Evolutionary conservation across 129 eudicot genomes (phyloP), one percentile per base, ranked within the genome.

Genomic region (Lonicera japonica): DNA sequence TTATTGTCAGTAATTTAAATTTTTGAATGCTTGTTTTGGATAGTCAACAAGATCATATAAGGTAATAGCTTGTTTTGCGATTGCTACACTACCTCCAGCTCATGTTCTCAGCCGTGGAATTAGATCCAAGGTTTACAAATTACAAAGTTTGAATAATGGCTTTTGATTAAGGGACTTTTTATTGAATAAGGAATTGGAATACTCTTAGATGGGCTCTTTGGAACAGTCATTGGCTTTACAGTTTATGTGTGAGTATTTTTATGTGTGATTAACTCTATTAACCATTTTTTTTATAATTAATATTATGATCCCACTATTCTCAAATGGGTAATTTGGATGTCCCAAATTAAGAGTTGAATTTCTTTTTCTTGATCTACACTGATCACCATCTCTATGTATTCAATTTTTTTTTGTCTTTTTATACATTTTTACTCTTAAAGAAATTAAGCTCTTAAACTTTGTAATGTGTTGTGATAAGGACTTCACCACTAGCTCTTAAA

Each of bases 71-170:
- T 96, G 99, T 57, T 58, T 94, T 53, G 99, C 99, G 46, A 94
- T 96, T 60, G 99, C 99, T 17, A 94, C 99, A 17, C 99, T 96
- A 0, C 99, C 99, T 56, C 99, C 99, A 5, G 95, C 96, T 68
- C 99, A 94, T 77, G 96, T 94, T 73, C 96, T 94, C 62, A 94
- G 99, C 64, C 99, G 99, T n/a, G 99, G 99, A 54, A 94, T 94
- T 15, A 96, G 99, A 52, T 94, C 96, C 96, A 96, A 94, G 97
- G 97, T 90, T 50, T 48, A 82, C 46, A 34, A 61, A 17, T 63
- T 38, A 65, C 22, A 54, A 47, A 25, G 38, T 25, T 6, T 12
- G 18, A 56, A 45, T 55, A n/a, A n/a, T n/a, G 15, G 9, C 21
- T 15, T 40, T 2, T 16, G 9, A 0, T 18, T 29, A 1, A 29